Evolutionary conservation across 805 yeast species (phyloP).

Genomic region (Candida qinlingensis): DNA sequence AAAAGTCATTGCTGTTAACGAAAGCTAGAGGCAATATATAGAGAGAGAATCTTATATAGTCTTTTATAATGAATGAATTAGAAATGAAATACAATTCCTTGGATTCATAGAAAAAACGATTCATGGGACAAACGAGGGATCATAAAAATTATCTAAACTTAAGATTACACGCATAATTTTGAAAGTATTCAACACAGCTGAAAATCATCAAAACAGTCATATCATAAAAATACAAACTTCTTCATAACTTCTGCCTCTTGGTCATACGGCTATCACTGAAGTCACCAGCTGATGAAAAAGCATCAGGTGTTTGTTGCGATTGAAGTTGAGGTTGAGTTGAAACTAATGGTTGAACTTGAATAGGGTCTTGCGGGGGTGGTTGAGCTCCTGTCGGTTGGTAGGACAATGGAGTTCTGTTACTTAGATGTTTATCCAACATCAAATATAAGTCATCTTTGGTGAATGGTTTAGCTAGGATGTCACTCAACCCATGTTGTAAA

Average conservation of each 20-base stretch:
- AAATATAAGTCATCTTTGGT: conserved; percentile 78
- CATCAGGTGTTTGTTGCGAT: background rate
- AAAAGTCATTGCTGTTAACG: conserved; percentile 47
- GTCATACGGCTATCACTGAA: conserved; percentile 16
- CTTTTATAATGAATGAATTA: too few relatives aligned
- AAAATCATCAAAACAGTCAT: too few relatives aligned
- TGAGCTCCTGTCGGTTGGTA: conserved; percentile 11
- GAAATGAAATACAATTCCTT: too few relatives aligned
- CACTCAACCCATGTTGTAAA: conserved; percentile 85
- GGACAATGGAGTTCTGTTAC: conserved; percentile 37
- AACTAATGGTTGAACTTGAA: background rate
- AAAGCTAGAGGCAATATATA: conserved; percentile 18
- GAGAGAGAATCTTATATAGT: background rate
- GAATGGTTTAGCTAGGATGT: conserved; percentile 90
- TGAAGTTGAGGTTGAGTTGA: conserved; percentile 2
- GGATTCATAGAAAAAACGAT: too few relatives aligned
- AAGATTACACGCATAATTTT: too few relatives aligned
- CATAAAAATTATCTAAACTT: too few relatives aligned
- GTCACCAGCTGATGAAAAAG: background rate
- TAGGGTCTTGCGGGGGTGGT: background rate
- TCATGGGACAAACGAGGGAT: too few relatives aligned
- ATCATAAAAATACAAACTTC: too few relatives aligned
- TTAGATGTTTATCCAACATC: conserved; percentile 70
- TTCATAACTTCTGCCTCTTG: conserved; percentile 25
- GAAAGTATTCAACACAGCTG: too few relatives aligned